Evolutionary conservation across 2,329 filamentous ascomycete species (phyloP), one percentile per base, ranked within the genome.

Genomic region (Fusarium nelsonii): DNA sequence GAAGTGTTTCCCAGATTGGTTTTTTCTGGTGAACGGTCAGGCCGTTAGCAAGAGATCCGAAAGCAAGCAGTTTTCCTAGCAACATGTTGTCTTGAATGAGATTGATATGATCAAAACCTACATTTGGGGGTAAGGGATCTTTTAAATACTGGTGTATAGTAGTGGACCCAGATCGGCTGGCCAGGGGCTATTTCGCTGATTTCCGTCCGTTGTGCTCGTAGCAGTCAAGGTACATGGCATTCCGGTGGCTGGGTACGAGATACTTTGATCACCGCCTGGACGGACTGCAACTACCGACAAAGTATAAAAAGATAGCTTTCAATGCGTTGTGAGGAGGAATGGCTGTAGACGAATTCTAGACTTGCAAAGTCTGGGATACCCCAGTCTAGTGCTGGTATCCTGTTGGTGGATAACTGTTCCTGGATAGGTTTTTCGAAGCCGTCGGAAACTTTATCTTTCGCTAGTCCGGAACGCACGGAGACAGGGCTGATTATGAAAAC

Each of bases 1-100:
- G 81, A 2, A 82, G 78, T 4, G 76, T 79, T 33, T 70, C 49
- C 76, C 76, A 80, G 26, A 75, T 63, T 3, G 76, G 74, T 6
- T 69, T 74, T 3, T 58, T 55, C 23, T 74, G 73, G 39, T 72
- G 69, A 43, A 76, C 50, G 36, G 72, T 63, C 46, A 78, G 39
- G 49, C 71, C 71, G n/a, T 53, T 64, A 16, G 61, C 60, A 6
- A 66, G 26, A 43, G 51, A 48, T 8, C 36, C 65, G 14, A 69
- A 66, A 12, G 55, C 51, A 14, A 66, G 8, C 3, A 69, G 2
- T 8, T 49, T 51, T 12, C 50, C 58, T 15, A 69, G 20, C 14
- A 65, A 33, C 65, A 68, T 68, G 4, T 12, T 18, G 20, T 9
- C n/a, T 45, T 26, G 28, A 18, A 28, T 15, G 4, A 30, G 6